These are phyloP conservation scores for Ophiostoma montium DNA, from an alignment of 2,329 filamentous ascomycete species.

Conservation along the genomic window DNA sequence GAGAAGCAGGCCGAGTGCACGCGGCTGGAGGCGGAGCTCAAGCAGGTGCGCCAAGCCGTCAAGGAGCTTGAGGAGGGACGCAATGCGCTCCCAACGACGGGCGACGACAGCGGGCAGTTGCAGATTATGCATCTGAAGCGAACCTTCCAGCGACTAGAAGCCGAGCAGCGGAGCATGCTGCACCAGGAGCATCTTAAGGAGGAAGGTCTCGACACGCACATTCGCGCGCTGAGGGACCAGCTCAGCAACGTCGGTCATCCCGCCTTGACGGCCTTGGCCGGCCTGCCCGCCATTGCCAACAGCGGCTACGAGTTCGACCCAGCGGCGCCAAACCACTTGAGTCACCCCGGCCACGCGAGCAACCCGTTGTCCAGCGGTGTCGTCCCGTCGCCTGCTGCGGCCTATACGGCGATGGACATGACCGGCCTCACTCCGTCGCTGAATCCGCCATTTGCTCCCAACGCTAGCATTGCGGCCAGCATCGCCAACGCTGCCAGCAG, in stretches of 20 bases:
- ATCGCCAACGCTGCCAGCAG: background rate
- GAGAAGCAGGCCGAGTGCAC: constrained; percentile 50
- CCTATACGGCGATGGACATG: constrained; percentile 19
- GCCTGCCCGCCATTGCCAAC: constrained; percentile 11
- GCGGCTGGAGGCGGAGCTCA: constrained; percentile 57
- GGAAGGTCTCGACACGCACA: constrained; percentile 25
- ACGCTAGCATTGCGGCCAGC: no score
- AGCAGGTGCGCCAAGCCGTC: constrained; percentile 54
- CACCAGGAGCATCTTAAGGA: constrained; percentile 23
- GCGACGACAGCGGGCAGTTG: constrained; percentile 42
- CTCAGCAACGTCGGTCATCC: constrained; percentile 17
- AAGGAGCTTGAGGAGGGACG: constrained; percentile 60
- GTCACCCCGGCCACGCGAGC: constrained; percentile 33
- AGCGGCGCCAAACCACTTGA: constrained; percentile 25
- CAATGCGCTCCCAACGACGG: constrained; percentile 47
- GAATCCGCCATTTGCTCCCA: constrained; percentile 22
- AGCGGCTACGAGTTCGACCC: constrained; percentile 34
- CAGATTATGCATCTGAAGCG: constrained; percentile 36
- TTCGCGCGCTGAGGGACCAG: constrained; percentile 33
- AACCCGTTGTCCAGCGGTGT: constrained; percentile 29
- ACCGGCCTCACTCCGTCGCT: constrained; percentile 5
- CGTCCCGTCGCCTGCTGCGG: background rate
- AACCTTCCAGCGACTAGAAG: constrained; percentile 40
- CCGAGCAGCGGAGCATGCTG: constrained; percentile 36
- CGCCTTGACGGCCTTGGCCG: no score